A percentile compares a stretch with the other conserved stretches of the same genome.
phyloP scores from a whole-genome alignment of 75 land plant genomes.

The Pinus taeda region DNA sequence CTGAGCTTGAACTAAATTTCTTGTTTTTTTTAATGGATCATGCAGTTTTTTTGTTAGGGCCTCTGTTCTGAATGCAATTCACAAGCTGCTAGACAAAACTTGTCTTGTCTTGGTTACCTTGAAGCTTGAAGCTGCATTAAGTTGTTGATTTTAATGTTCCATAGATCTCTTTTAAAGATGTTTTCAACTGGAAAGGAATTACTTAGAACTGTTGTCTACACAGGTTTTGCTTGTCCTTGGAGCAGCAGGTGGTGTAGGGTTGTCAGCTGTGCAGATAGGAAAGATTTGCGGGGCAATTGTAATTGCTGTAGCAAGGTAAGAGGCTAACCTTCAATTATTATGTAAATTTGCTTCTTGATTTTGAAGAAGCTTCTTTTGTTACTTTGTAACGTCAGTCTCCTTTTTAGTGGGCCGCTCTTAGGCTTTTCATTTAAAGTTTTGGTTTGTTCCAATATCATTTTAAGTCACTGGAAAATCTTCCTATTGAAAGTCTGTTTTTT shows the following conservation, averaged over 20 bases:
- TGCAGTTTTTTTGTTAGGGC: too few species aligned
- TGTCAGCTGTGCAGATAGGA: constrained; percentile 97
- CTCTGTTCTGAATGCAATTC: too few species aligned
- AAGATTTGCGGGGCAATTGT: constrained; percentile 90
- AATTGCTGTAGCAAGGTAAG: constrained; percentile 92
- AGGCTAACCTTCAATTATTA: neutral
- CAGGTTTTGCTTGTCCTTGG: constrained; percentile 97
- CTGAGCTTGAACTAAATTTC: too few species aligned
- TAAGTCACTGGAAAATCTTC: neutral
- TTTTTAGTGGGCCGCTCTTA: neutral
- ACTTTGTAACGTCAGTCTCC: too few species aligned
- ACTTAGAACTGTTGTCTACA: neutral
- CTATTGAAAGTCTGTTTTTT: neutral
- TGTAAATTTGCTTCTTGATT: neutral
- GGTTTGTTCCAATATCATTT: neutral
- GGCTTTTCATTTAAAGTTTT: neutral
- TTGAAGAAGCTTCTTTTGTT: neutral
- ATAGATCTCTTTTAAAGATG: neutral
- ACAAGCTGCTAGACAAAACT: neutral
- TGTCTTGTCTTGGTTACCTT: neutral
- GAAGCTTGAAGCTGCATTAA: constrained; percentile 3
- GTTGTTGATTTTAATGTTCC: neutral
- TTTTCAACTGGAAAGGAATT: neutral
- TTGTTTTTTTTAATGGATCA: too few species aligned
- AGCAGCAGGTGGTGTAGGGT: constrained; percentile 97